Evolutionary conservation across 768 basidiomycete genomes (phyloP), one percentile per base, ranked within the genome.

Genomic region (Ramaria rubella): DNA sequence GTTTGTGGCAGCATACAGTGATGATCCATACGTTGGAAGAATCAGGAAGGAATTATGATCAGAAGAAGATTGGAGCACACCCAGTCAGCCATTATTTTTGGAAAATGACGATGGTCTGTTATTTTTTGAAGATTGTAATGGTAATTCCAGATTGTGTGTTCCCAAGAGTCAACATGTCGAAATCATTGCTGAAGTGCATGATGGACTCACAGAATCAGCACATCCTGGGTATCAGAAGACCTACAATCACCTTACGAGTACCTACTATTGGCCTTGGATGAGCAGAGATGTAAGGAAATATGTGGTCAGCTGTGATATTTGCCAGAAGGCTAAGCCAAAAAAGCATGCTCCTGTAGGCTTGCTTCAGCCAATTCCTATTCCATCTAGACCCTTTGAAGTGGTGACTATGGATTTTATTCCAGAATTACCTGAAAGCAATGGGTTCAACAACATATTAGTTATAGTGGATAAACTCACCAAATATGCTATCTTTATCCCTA

Each of bases 401-500:
- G 51, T 69, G 1, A 51, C 62, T 0, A 52, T 62, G 19, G 64
- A 69, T 58, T 60, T 70, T n/a, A 66, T 69, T 45, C 60, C 53
- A 0, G 31, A 60, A n/a, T 57, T 70, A 7, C 65, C 68, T 4
- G 21, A 55, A 36, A 58, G 24, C 9, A 12, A 60, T 24, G 60
- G 62, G 2, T 62, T 57, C 53, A 49, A 68, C 48, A 19, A 59
- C 3, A 58, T 69, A 21, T 27, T 66, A 7, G 60, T 67, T 1
- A 48, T 65, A 12, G 59, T 62, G 2, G 61, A 67, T 48, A 59
- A 59, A 6, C 55, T 0, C 53, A 62, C 74, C 17, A 72, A 74
- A 46, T 65, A 64, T 56, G 72, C 69, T 2, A 70, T 74, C 56
- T 78, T 81, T 59, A 69, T 79, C 27, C 74, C 76, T 1, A 62